phyloP scores from a whole-genome alignment of 192 early-diverging fungal species.

The Coemansia sp. region DNA sequence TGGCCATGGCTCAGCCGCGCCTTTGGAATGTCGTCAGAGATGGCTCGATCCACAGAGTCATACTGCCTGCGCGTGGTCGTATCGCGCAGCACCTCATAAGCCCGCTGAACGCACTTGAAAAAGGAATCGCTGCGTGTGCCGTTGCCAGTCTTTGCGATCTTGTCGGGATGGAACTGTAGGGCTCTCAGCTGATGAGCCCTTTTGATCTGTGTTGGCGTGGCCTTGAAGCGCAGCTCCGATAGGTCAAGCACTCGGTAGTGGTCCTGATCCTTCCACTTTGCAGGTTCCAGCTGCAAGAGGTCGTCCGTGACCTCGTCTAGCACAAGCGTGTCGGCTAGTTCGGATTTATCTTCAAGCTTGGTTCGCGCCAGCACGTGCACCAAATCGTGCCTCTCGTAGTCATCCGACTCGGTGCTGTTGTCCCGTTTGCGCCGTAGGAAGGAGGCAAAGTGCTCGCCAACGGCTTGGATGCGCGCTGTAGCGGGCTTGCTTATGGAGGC shows the following conservation, averaged over 20 bases:
- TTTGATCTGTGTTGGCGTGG: constrained; percentile 76
- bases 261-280: constrained; percentile 84
- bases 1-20: constrained; percentile 10
- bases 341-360: constrained; percentile 42
- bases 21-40: constrained; percentile 61
- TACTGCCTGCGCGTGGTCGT: constrained; percentile 70
- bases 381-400: constrained; percentile 50
- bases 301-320: constrained; percentile 65
- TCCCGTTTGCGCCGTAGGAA: constrained; percentile 50
- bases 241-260: constrained; percentile 83
- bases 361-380: constrained; percentile 50
- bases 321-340: constrained; percentile 46
- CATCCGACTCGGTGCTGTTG: constrained; percentile 57
- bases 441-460: constrained; percentile 47
- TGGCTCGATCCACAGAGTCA: constrained; percentile 78
- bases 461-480: constrained; percentile 37
- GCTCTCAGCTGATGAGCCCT: constrained; percentile 15
- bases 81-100: constrained; percentile 76
- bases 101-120: constrained; percentile 82
- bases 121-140: constrained; percentile 64
- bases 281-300: constrained; percentile 67
- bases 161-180: constrained; percentile 76
- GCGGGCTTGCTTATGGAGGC: constrained; percentile 8
- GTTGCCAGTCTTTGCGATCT: constrained; percentile 58
- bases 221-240: constrained; percentile 64